These are phyloP conservation scores for Globisporangium nagaii DNA, from an alignment of 352 stramenopile species.

Conservation along the genomic window DNA sequence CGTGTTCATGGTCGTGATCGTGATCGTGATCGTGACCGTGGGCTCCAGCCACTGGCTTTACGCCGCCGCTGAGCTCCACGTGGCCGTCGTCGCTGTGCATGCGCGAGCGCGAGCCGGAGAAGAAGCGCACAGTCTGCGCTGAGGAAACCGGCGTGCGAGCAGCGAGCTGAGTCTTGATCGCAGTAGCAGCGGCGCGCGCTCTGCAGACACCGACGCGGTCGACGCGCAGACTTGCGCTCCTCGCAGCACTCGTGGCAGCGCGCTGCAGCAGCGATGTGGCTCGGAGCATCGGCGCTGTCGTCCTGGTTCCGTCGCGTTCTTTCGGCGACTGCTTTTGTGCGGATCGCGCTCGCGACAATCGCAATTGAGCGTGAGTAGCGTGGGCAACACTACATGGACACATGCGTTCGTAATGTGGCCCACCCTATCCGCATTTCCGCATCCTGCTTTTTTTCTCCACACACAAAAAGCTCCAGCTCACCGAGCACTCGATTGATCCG, in stretches of 20 bases:
- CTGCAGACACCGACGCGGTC: neutral
- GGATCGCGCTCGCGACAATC: neutral
- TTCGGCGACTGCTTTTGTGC: neutral
- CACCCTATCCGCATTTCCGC: no score
- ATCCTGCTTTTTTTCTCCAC: no score
- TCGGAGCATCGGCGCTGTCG: conserved; percentile 1
- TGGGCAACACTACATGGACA: neutral
- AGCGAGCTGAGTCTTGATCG: neutral
- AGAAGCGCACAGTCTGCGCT: conserved; percentile 10
- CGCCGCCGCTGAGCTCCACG: conserved; percentile 33
- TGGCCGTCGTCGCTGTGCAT: conserved; percentile 26
- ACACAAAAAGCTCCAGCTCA: no score
- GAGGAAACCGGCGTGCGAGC: neutral
- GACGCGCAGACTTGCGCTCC: neutral
- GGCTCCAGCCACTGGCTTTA: conserved; percentile 11
- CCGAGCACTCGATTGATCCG: no score
- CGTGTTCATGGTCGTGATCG: conserved; percentile 15
- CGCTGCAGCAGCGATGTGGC: neutral
- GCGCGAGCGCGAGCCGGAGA: conserved; percentile 20
- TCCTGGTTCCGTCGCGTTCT: conserved; percentile 5
- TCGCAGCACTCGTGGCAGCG: neutral
- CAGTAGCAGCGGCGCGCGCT: no score
- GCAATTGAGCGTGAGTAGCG: neutral
- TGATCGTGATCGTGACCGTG: conserved; percentile 20
- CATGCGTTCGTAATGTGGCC: no score